A percentile compares a stretch with the other conserved stretches of the same genome.
phyloP scores from a whole-genome alignment of 805 yeast genomes.

The Saccharomycopsis fermentans region DNA sequence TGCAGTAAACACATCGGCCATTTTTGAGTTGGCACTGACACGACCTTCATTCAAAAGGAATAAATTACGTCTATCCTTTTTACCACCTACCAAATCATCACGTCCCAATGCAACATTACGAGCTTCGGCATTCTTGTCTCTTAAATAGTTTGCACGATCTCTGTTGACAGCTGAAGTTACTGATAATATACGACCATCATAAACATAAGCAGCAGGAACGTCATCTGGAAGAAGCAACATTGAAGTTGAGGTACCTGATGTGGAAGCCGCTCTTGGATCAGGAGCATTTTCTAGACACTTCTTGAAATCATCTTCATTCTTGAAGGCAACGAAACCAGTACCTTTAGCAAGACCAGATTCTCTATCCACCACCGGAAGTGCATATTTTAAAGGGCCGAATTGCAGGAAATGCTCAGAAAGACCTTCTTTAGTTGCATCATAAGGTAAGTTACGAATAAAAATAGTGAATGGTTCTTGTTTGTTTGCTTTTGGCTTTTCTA shows the following conservation, averaged over 20 bases:
- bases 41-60: constrained; percentile 91
- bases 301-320: constrained; percentile 46
- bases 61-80: constrained; percentile 74
- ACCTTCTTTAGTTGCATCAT: constrained; percentile 79
- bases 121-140: constrained; percentile 61
- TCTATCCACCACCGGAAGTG: constrained; percentile 84
- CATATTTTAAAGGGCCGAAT: constrained; percentile 86
- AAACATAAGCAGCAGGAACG: constrained; percentile 79
- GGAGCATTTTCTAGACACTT: constrained; percentile 77
- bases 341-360: constrained; percentile 84
- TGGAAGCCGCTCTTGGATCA: constrained; percentile 33
- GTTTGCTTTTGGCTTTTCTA: constrained; percentile 35
- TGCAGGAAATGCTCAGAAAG: constrained; percentile 66
- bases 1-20: constrained; percentile 57
- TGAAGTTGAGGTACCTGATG: constrained; percentile 32
- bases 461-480: constrained; percentile 62
- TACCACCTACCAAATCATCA: constrained; percentile 44
- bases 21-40: constrained; percentile 66
- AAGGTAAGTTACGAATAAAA: constrained; percentile 89
- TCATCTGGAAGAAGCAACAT: constrained; percentile 84
- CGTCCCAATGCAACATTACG: constrained; percentile 74
- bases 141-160: constrained; percentile 63
- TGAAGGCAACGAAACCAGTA: constrained; percentile 89
- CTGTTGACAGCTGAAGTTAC: constrained; percentile 80
- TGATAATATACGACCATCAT: constrained; percentile 83